Evolutionary conservation across 192 early-diverging fungal species (phyloP), one percentile per base, ranked within the genome.

Genomic region (Umbelopsis ramanniana): DNA sequence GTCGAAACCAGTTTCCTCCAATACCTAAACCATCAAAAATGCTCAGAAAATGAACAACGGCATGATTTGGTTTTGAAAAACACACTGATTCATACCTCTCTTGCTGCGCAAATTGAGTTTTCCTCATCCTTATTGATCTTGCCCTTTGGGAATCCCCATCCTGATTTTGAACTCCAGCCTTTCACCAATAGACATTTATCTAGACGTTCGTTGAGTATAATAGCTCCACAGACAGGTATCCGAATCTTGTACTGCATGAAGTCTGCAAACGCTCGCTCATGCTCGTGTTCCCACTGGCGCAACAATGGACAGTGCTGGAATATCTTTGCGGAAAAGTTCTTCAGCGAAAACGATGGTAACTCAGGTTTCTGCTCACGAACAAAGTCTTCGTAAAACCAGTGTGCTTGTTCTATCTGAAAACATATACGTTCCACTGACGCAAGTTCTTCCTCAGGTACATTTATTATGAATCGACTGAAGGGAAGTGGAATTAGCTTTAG

Each of bases 301-400:
- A 99, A 83, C 21, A 99, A 79, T 29, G 96, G 95, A 73, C 96
- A 97, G 72, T 96, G 93, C 70, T 88, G 85, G 75, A 99, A 96
- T 81, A 98, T 85, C 72, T 84, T 89, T 69, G 84, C 86, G 3
- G 91, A 90, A 82, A 95, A 95, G 40, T 84, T 90, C 75, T 93
- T 98, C 37, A 98, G 89, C 52, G 90, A 87, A 71, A 94, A 93
- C 4, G 91, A 91, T 7, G 94, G 95, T 47, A 97, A 79, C 22
- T 87, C 83, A 21, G 92, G 87, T 71, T 93, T 91, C 60, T 90
- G 78, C 74, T 95, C 94, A 67, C 96, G 88, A n/a, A 96, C 88
- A 88, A 98, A 97, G 81, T 99, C 97, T 76, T 96, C 95, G 82
- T 98, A 99, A 81, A 93, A 98, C 97, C 97, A 99, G 76, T 97